phyloP scores from a whole-genome alignment of 1,284 basidiomycete genomes.

The Salmacisia buchloeana region DNA sequence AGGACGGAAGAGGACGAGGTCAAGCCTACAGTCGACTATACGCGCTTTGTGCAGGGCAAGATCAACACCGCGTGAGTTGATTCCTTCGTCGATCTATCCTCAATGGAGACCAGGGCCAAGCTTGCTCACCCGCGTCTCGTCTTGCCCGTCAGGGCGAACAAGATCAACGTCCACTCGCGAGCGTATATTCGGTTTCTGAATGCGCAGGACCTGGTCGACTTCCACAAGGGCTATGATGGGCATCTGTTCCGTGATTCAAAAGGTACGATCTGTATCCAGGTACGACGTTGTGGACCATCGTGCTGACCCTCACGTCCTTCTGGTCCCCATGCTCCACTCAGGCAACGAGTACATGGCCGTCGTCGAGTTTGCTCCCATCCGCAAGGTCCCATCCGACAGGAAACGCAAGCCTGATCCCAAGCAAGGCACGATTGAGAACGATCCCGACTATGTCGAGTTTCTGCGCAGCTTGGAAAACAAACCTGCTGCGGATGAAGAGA shows the following conservation, averaged over 20 bases:
- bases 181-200: conserved; percentile 86
- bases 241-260: conserved; percentile 86
- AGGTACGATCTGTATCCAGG: conserved; percentile 55
- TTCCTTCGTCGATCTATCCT: background rate
- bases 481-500: background rate
- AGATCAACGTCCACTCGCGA: conserved; percentile 58
- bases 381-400: conserved; percentile 67
- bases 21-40: conserved; percentile 30
- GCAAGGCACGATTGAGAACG: conserved; percentile 71
- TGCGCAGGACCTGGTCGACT: conserved; percentile 65
- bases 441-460: conserved; percentile 49
- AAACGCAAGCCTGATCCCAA: conserved; percentile 68
- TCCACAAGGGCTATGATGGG: conserved; percentile 81
- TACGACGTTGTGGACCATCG: background rate
- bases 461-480: background rate
- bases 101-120: background rate
- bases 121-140: background rate
- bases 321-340: background rate
- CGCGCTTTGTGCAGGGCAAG: conserved; percentile 33
- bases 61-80: conserved; percentile 21
- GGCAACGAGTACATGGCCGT: conserved; percentile 80
- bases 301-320: background rate
- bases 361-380: conserved; percentile 89
- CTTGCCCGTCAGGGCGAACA: conserved; percentile 10
- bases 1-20: conserved; percentile 11